Evolutionary conservation across 306 rosid genomes (phyloP).

Genomic region (Cyamopsis tetragonoloba): DNA sequence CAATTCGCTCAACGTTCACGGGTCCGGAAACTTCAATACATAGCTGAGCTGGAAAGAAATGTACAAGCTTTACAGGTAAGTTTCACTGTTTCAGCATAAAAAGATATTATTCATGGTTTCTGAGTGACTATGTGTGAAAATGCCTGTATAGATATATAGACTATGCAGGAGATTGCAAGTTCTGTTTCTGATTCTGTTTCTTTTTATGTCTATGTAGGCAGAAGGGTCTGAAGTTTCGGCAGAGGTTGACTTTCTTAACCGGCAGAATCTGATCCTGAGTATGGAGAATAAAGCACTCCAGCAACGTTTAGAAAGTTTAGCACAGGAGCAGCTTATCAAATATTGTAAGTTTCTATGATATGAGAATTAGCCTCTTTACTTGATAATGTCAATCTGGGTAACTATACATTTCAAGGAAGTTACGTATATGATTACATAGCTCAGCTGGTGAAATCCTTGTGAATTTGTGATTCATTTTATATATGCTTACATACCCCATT

Average conservation of each 20-base stretch:
- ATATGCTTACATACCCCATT: neutral
- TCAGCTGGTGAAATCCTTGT: slow-evolving; percentile 1
- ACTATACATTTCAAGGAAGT: slow-evolving; percentile 10
- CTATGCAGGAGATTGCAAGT: slow-evolving; percentile 14
- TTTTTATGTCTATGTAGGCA: slow-evolving; percentile 47
- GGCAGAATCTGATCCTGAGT: slow-evolving; percentile 83
- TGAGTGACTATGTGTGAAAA: slow-evolving; percentile 13
- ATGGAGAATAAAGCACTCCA: slow-evolving; percentile 99
- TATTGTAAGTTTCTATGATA: slow-evolving; percentile 56
- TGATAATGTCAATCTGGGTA: slow-evolving; percentile 11
- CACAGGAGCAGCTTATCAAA: slow-evolving; percentile 96
- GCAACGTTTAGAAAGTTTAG: slow-evolving; percentile 86
- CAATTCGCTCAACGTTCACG: slow-evolving; percentile 99
- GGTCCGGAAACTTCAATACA: slow-evolving; percentile 96
- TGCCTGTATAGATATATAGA: neutral
- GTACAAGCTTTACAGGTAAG: slow-evolving; percentile 93
- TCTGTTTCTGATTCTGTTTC: slow-evolving; percentile 24
- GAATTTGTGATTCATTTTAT: slow-evolving; percentile 5
- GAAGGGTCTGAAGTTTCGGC: slow-evolving; percentile 96
- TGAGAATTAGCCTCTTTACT: neutral
- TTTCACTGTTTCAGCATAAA: slow-evolving; percentile 35
- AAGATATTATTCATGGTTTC: neutral
- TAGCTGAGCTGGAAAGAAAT: slow-evolving; percentile 96
- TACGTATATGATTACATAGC: neutral
- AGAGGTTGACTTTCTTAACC: slow-evolving; percentile 93